Evolutionary conservation across 2,329 filamentous ascomycete genomes (phyloP).

Genomic region (Biscogniauxia sp.): DNA sequence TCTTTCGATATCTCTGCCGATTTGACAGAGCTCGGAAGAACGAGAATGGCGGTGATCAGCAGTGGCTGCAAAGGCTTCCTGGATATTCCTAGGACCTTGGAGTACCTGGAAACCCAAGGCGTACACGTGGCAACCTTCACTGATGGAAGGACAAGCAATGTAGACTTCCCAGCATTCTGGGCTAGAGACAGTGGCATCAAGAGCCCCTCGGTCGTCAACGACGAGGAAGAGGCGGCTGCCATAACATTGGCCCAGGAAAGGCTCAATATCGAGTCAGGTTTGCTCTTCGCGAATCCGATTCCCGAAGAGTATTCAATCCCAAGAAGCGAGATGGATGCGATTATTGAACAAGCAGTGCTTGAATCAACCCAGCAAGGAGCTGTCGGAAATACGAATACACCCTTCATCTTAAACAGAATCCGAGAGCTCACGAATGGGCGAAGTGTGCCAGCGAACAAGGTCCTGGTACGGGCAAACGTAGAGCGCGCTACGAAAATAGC

Average conservation of each 20-base stretch:
- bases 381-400: constrained; percentile 76
- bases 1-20: constrained; percentile 95
- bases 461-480: constrained; percentile 55
- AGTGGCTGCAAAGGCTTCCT: constrained; percentile 96
- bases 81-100: constrained; percentile 85
- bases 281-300: constrained; percentile 88
- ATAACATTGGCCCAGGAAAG: constrained; percentile 78
- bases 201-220: constrained; percentile 72
- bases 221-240: constrained; percentile 81
- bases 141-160: constrained; percentile 66
- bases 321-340: constrained; percentile 65
- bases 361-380: constrained; percentile 64
- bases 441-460: constrained; percentile 72
- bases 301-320: constrained; percentile 68
- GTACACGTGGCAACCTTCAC: constrained; percentile 87
- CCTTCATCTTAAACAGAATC: constrained; percentile 77
- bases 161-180: constrained; percentile 94
- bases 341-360: constrained; percentile 65
- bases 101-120: constrained; percentile 69
- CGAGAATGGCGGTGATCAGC: constrained; percentile 81
- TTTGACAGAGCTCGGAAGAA: constrained; percentile 87
- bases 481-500: constrained; percentile 54
- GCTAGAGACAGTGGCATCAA: constrained; percentile 79
- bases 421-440: constrained; percentile 71
- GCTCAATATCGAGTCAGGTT: constrained; percentile 71